These are phyloP conservation scores for Russula virescens DNA, from an alignment of 768 basidiomycete genomes.

Conservation along the genomic window DNA sequence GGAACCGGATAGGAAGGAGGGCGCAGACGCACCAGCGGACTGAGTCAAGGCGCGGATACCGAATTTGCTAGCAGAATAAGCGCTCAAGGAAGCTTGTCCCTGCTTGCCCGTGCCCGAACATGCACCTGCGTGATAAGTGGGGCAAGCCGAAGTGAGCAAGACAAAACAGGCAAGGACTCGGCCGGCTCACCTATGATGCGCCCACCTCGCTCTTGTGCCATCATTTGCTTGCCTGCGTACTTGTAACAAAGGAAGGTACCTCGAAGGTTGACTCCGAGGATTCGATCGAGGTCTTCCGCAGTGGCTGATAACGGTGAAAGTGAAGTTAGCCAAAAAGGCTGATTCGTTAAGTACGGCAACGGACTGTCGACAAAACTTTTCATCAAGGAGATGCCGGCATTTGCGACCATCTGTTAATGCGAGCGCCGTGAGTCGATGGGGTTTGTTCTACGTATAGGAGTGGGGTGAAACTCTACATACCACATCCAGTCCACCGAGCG, in stretches of 20 bases:
- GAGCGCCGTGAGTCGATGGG: background rate
- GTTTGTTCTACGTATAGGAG: background rate
- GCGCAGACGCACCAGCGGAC: constrained; percentile 17
- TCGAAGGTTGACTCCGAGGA: constrained; percentile 23
- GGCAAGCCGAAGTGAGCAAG: background rate
- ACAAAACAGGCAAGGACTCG: background rate
- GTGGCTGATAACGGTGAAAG: constrained; percentile 11
- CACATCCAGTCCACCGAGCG: constrained; percentile 31
- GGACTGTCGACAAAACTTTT: constrained; percentile 23
- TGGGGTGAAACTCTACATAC: constrained; percentile 22
- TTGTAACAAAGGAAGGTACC: constrained; percentile 27
- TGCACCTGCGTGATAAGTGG: constrained; percentile 13
- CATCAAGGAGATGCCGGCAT: constrained; percentile 25
- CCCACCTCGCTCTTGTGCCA: constrained; percentile 26
- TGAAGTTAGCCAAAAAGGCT: background rate
- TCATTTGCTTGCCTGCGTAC: constrained; percentile 26
- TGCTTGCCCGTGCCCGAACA: constrained; percentile 6
- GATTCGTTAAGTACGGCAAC: background rate
- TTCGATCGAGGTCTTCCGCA: constrained; percentile 24
- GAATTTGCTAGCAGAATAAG: constrained; percentile 33
- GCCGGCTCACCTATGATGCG: constrained; percentile 25
- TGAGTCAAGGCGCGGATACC: constrained; percentile 31
- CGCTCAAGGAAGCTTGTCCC: constrained; percentile 16
- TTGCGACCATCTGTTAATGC: constrained; percentile 27
- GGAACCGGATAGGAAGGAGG: background rate